A percentile compares a stretch with the other conserved stretches of the same genome.
Conservation (phyloP, 345 rosid species). For the Salix suchowensis region DNA sequence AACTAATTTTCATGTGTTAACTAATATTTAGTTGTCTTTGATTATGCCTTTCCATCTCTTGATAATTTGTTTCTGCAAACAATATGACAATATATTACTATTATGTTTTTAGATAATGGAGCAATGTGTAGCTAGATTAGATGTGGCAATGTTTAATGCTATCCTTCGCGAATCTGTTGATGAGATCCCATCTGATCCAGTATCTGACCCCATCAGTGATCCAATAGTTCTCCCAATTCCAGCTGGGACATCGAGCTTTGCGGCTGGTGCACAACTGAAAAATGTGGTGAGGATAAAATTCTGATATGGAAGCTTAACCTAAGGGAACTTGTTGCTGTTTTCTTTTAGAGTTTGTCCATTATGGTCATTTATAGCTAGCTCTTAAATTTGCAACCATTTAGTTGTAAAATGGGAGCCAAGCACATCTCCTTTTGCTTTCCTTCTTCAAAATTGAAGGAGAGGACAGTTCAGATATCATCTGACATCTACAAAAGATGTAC, state of each 20-base stretch:
- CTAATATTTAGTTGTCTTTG: neutral
- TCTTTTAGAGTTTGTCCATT: no score
- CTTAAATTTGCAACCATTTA: no score
- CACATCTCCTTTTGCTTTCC: no score
- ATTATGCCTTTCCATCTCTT: neutral
- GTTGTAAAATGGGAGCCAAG: no score
- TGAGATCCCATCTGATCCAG: conserved; percentile 87
- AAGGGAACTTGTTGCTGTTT: neutral
- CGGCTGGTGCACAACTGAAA: conserved; percentile 88
- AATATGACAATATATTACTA: neutral
- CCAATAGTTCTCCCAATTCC: conserved; percentile 80
- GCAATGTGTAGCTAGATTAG: conserved; percentile 87
- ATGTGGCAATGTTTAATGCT: conserved; percentile 97
- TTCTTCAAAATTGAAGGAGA: no score
- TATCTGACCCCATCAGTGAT: conserved; percentile 84
- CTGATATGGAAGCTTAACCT: neutral
- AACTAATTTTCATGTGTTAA: neutral
- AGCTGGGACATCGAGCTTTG: conserved; percentile 70
- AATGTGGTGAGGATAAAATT: conserved; percentile 52
- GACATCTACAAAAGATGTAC: no score
- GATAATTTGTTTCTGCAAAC: no score
- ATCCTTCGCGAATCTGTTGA: conserved; percentile 86
- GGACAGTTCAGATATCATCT: no score
- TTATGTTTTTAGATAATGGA: conserved; percentile 68
- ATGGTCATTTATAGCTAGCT: no score